These are phyloP conservation scores for Acanthamoeba lenticulata DNA, from an alignment of 208 protist species.

Conservation along the genomic window DNA sequence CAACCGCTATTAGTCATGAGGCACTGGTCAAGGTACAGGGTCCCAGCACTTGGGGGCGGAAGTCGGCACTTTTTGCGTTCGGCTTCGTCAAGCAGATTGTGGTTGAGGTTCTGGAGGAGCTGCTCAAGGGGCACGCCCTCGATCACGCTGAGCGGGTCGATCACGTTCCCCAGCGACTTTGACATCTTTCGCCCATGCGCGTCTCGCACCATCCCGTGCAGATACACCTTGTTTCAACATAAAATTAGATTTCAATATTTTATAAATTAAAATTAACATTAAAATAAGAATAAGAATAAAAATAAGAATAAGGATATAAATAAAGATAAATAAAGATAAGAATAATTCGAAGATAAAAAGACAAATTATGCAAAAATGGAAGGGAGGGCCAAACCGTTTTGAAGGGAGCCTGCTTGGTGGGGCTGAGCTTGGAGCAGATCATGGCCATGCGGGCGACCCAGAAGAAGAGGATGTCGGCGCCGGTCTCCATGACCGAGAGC, in stretches of 20 bases:
- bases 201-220: conserved; percentile 99
- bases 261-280: conserved; percentile 88
- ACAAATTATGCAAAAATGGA: conserved; percentile 78
- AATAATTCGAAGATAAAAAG: conserved; percentile 89
- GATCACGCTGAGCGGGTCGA: conserved; percentile 99
- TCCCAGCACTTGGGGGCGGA: too few species aligned
- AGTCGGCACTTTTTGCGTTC: conserved; percentile 88
- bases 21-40: too few species aligned
- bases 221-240: conserved; percentile 87
- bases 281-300: background rate
- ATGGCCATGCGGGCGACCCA: conserved; percentile 99
- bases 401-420: conserved; percentile 92
- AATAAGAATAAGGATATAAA: background rate
- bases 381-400: conserved; percentile 80
- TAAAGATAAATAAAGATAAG: background rate
- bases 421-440: conserved; percentile 96
- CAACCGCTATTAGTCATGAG: too few species aligned
- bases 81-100: conserved; percentile 94
- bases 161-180: conserved; percentile 99
- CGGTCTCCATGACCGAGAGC: conserved; percentile 97
- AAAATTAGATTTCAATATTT: too few species aligned
- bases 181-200: conserved; percentile 99
- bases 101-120: conserved; percentile 92
- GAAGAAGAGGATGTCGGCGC: conserved; percentile 99
- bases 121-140: conserved; percentile 95